Evolutionary conservation across 129 eudicot genomes (phyloP), one percentile per base, ranked within the genome.

Genomic region (Artemisia annua): DNA sequence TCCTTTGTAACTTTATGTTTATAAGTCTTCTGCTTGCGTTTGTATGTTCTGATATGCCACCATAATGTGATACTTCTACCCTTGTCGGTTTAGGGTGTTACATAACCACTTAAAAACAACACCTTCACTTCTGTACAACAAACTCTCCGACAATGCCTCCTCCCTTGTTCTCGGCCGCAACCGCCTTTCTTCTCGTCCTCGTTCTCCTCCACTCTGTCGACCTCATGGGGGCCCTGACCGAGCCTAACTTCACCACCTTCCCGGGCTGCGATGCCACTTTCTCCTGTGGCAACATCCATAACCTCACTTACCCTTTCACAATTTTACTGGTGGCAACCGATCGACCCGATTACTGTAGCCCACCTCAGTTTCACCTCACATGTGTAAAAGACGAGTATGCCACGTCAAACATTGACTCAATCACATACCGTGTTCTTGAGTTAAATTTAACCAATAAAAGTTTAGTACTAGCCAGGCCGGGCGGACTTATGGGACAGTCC

Each of bases 321-420:
- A n/a, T n/a, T n/a, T n/a, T n/a, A n/a, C 90, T 51, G 86, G 88
- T 63, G 88, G 83, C 26, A 68, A 73, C 68, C 88, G n/a, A n/a
- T n/a, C n/a, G 89, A 11, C 89, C 92, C 7, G 61, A 67, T 53
- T 63, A 84, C 83, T 86, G 96, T 22, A 90, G 96, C 57, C 85
- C 70, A 13, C 96, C 90, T 0, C 86, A 75, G 32, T 86, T 84
- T 80, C 80, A 57, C 3, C 88, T 89, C 78, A 80, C 76, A 8
- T 84, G 96, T 70, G 60, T 11, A 0, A 13, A 62, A 60, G 57
- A 72, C 75, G 71, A 46, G 32, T 48, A 44, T 73, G 72, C 96
- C 13, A 76, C 75, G 72, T 61, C 87, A 7, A 76, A 75, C 5
- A n/a, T 80, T 55, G 72, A 69, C 26, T 81, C 84, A 9, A 56